Conservation (phyloP, 2,329 filamentous ascomycete species). For the Hypoxylon sp. region DNA sequence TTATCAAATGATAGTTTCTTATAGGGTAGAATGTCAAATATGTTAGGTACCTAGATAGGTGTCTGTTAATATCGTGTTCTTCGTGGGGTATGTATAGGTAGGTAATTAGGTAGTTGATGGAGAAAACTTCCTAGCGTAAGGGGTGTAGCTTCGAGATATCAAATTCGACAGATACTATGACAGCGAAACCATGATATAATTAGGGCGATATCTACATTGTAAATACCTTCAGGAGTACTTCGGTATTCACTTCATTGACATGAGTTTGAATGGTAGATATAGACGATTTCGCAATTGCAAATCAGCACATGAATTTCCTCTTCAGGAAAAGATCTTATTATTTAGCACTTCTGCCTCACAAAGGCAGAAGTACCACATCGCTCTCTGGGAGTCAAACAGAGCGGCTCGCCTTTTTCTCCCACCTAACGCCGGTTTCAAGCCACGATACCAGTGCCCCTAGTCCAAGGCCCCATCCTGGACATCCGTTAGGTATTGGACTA, state of each 20-base stretch:
- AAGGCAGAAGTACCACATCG: constrained; percentile 8
- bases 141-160: neutral
- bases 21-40: too few species aligned
- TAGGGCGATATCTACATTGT: too few species aligned
- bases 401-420: constrained; percentile 22
- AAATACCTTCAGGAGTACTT: neutral
- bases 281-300: neutral
- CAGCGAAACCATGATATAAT: too few species aligned
- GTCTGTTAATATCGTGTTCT: too few species aligned
- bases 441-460: constrained; percentile 27
- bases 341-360: constrained; percentile 6
- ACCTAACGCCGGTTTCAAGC: constrained; percentile 31
- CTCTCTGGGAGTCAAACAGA: constrained; percentile 11
- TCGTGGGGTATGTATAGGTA: too few species aligned
- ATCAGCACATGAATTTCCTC: constrained; percentile 10
- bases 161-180: neutral
- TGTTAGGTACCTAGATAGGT: too few species aligned
- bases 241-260: neutral
- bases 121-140: too few species aligned
- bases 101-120: too few species aligned
- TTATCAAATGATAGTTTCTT: too few species aligned
- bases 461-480: constrained; percentile 24
- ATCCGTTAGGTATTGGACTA: constrained; percentile 24
- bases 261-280: neutral
- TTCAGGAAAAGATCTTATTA: constrained; percentile 11